Base-by-base conservation (phyloP, 2,329 filamentous ascomycete genomes). In the Fusarium sp. region DNA sequence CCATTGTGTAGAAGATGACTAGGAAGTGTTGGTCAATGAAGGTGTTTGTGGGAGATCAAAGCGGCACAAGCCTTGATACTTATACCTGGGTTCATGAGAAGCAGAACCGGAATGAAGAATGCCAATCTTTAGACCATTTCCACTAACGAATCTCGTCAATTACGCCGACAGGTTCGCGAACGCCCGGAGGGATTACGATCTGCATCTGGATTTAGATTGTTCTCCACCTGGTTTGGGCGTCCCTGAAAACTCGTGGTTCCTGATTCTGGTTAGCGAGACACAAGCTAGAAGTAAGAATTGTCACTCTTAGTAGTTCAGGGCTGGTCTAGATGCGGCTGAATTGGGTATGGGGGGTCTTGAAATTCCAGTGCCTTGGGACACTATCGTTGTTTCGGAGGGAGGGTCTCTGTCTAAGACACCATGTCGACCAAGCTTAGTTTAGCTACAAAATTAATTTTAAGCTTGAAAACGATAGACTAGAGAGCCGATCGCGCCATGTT, bases 121-220 rank as follows among this genome's bases (percentile, higher is more conserved):
- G 7, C 4, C 45, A 24, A 34, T 11, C 15, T 1, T 15, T 4
- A 6, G 17, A 19, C 7, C 19, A 15, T 32, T 21, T 17, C 14
- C 28, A 7, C 28, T 12, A 15, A 32, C 34, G 19, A 36, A 36
- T 32, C 17, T 19, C 28, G 34, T 28, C 21, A 38, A 39, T 32
- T 3, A 3, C 38, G 8, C 7, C 3, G 19, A 10, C 42, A 36
- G 17, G 19, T 24, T 36, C 15, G 14, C 12, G 26, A 8, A 17
- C 15, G 20, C 17, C 19, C 7, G 15, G 20, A 7, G 23, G 45
- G 21, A 63, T 63, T 63, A 15, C 7, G 60, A 63, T 57, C 44
- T 42, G 20, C 57, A 32, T 20, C 24, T 26, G 24, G 12, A 23
- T 15, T 21, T 49, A 20, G 17, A 28, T 50, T 36, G 21, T 15